Base-by-base conservation (phyloP, 2,329 filamentous ascomycete genomes). In the Monilinia aucupariae region DNA sequence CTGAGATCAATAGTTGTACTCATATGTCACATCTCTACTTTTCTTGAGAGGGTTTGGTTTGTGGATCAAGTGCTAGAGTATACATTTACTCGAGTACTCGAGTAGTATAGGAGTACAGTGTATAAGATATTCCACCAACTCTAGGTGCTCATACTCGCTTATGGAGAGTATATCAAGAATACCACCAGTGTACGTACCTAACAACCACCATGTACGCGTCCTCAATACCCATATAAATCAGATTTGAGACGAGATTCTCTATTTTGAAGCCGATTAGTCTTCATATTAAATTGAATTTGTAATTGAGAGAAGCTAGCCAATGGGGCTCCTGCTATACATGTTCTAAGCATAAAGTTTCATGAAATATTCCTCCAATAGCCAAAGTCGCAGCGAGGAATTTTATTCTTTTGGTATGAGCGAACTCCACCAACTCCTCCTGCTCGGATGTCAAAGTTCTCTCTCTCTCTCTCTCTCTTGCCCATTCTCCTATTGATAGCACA, bases 401-500 rank as follows among this genome's bases (percentile, higher is more conserved):
- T 56, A 47, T 56, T 56, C 54, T 56, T 56, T n/a, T 56, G 54
- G 41, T 56, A 34, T 56, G 54, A 47, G 54, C 54, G 54, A 47
- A 56, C 54, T 56, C 54, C 54, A 47, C n/a, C 27, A 47, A 47
- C 54, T 56, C 54, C 54, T 30, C 22, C 25, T 56, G 41, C 54
- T 56, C 41, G 32, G 27, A 47, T 47, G 47, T 34, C 41, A 47
- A 56, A 25, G 13, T 47, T 17, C 41, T 50, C 45, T 39, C 25
- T 59, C n/a, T n/a, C n/a, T n/a, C n/a, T n/a, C n/a, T n/a, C n/a
- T n/a, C n/a, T 50, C 45, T 32, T 25, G 45, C 37, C n/a, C n/a
- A n/a, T 59, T 59, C 22, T 59, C 56, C 41, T 56, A 56, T 56
- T 47, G 54, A 47, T 56, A 56, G 41, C 54, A 56, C 54, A 59